phyloP scores from a whole-genome alignment of 2,329 filamentous ascomycete genomes.

The Xylaria sp. region DNA sequence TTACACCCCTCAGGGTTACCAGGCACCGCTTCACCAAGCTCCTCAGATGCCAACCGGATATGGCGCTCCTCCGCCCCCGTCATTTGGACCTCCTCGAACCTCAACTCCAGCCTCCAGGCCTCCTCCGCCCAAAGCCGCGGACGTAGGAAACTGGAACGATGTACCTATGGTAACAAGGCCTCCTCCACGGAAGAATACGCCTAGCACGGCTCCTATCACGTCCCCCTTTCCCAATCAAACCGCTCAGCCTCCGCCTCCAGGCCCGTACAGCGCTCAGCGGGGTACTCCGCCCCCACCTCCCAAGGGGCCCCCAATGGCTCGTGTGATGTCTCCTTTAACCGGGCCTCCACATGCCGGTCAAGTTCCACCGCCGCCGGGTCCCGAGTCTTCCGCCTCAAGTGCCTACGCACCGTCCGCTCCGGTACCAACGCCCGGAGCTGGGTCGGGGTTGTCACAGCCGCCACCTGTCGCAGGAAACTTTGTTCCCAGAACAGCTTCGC shows the following conservation, averaged over 20 bases:
- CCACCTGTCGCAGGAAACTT: conserved; percentile 45
- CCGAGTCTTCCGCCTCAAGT: conserved; percentile 54
- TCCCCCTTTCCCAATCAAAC: conserved; percentile 62
- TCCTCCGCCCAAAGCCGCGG: conserved; percentile 64
- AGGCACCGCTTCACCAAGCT: conserved; percentile 41
- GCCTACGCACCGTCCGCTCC: conserved; percentile 59
- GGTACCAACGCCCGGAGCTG: conserved; percentile 31
- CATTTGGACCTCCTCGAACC: conserved; percentile 55
- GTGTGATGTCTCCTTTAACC: conserved; percentile 66
- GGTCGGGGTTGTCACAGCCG: conserved; percentile 28
- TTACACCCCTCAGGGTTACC: conserved; percentile 48
- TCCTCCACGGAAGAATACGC: conserved; percentile 68
- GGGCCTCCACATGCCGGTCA: conserved; percentile 49
- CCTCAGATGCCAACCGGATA: conserved; percentile 26
- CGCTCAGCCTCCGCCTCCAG: conserved; percentile 53
- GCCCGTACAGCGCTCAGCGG: conserved; percentile 53
- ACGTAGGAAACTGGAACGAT: conserved; percentile 88
- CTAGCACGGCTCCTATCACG: conserved; percentile 62
- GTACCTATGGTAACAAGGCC: conserved; percentile 74
- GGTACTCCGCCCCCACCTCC: conserved; percentile 74
- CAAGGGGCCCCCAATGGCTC: conserved; percentile 66
- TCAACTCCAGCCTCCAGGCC: conserved; percentile 61
- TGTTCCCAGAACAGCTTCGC: conserved; percentile 70
- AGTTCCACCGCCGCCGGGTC: conserved; percentile 40
- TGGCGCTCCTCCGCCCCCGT: conserved; percentile 35